Conservation (phyloP, 306 rosid genomes). For the Sesbania bispinosa region DNA sequence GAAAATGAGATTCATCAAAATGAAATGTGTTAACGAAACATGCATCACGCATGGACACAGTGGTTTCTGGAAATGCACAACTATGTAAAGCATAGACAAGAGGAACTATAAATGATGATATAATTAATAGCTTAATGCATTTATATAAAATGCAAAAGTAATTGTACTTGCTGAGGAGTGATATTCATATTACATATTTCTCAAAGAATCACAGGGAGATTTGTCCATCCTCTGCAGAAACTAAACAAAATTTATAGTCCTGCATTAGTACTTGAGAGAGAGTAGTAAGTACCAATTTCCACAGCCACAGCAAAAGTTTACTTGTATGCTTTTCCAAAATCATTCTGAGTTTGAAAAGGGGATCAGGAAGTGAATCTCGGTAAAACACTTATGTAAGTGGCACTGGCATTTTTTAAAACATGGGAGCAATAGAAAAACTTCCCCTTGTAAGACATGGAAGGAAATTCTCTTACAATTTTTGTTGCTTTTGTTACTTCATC, state of each 20-base stretch:
- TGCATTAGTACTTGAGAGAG: background rate
- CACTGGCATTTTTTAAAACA: background rate
- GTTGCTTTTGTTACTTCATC: background rate
- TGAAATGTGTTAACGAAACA: background rate
- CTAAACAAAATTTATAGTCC: background rate
- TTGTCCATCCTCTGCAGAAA: background rate
- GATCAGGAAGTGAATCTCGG: background rate
- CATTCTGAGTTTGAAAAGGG: background rate
- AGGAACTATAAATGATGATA: background rate
- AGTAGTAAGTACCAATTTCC: background rate
- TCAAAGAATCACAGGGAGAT: background rate
- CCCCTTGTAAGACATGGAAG: background rate
- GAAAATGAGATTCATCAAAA: conserved; percentile 1
- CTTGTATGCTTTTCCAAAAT: background rate
- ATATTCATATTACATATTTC: background rate
- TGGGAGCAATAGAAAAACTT: background rate
- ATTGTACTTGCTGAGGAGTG: background rate
- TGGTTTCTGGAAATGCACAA: background rate
- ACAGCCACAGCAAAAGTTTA: background rate
- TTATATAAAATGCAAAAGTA: background rate
- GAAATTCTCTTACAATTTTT: background rate
- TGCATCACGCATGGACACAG: background rate
- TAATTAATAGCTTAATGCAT: too few relatives aligned
- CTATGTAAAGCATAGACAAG: background rate
- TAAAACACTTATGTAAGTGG: background rate